Evolutionary conservation across 371 early-diverging fungal species (phyloP).

Genomic region (Mucor irregularis): DNA sequence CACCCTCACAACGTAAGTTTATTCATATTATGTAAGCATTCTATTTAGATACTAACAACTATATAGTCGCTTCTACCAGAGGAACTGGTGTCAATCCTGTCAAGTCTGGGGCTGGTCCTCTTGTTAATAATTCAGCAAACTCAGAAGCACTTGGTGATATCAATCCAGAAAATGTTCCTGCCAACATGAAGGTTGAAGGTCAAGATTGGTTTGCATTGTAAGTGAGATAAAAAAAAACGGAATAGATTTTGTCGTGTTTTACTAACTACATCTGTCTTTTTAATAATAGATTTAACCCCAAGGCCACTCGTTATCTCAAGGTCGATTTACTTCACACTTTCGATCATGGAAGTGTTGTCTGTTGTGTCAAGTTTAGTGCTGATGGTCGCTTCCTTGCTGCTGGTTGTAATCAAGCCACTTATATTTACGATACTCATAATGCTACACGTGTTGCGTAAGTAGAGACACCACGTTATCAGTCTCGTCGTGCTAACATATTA

Average conservation of each 20-base stretch:
- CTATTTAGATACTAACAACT: neutral
- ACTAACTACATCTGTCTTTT: neutral
- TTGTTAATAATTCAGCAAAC: constrained; percentile 22
- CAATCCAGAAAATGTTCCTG: constrained; percentile 80
- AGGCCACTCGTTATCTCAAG: constrained; percentile 66
- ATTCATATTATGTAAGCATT: neutral
- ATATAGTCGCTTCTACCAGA: constrained; percentile 22
- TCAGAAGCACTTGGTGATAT: constrained; percentile 66
- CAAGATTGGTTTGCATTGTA: constrained; percentile 90
- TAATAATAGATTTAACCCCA: constrained; percentile 63
- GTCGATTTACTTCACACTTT: constrained; percentile 83
- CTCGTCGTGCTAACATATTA: neutral
- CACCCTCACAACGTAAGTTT: constrained; percentile 33
- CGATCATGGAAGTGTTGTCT: constrained; percentile 88
- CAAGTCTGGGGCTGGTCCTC: constrained; percentile 42
- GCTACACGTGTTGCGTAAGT: constrained; percentile 46
- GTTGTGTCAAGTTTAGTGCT: constrained; percentile 90
- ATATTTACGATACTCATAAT: constrained; percentile 79
- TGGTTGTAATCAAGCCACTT: constrained; percentile 89
- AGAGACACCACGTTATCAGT: neutral
- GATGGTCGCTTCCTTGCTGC: constrained; percentile 91
- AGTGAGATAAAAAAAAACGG: constrained; percentile 16
- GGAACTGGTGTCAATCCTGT: constrained; percentile 24
- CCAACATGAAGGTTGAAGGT: constrained; percentile 85
- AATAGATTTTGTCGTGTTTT: no score